These are phyloP conservation scores for Microbotryomycetes sp. DNA, from an alignment of 1,284 basidiomycete species.

Conservation along the genomic window DNA sequence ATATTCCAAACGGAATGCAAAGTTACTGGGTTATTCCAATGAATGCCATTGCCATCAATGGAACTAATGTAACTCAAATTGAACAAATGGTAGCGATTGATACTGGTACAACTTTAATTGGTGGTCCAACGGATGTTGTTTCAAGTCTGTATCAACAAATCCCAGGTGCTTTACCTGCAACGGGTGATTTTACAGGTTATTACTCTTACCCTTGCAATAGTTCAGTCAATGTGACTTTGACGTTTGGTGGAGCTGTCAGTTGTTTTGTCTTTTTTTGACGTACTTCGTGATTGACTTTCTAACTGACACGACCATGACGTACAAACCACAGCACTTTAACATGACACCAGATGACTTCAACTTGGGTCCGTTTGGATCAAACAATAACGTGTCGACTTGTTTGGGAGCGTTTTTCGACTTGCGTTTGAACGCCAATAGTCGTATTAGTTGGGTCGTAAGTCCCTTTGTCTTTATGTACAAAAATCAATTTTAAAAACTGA, in stretches of 20 bases:
- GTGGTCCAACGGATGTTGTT: conserved; percentile 35
- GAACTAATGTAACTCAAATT: conserved; percentile 35
- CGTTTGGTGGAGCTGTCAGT: conserved; percentile 33
- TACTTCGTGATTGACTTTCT: conserved; percentile 5
- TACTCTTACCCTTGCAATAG: conserved; percentile 36
- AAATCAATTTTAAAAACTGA: not conserved
- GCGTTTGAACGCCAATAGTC: conserved; percentile 44
- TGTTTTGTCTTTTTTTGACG: not conserved
- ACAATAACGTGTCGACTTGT: conserved; percentile 35
- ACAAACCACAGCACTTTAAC: conserved; percentile 29
- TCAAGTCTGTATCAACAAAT: conserved; percentile 34
- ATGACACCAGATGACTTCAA: conserved; percentile 40
- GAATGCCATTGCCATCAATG: conserved; percentile 41
- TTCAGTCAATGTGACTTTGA: conserved; percentile 27
- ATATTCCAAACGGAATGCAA: conserved; percentile 39
- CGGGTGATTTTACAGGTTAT: conserved; percentile 34
- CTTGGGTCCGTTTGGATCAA: conserved; percentile 35
- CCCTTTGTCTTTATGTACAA: not conserved
- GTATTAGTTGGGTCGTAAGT: conserved; percentile 48
- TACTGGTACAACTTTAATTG: conserved; percentile 40
- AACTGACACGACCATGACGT: not conserved
- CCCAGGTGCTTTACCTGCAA: conserved; percentile 33
- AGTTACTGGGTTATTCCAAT: conserved; percentile 46
- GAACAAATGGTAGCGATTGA: conserved; percentile 39
- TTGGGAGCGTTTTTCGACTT: conserved; percentile 39